Conservation (phyloP, 2,329 filamentous ascomycete species). For the Ophiostoma pallidulum region DNA sequence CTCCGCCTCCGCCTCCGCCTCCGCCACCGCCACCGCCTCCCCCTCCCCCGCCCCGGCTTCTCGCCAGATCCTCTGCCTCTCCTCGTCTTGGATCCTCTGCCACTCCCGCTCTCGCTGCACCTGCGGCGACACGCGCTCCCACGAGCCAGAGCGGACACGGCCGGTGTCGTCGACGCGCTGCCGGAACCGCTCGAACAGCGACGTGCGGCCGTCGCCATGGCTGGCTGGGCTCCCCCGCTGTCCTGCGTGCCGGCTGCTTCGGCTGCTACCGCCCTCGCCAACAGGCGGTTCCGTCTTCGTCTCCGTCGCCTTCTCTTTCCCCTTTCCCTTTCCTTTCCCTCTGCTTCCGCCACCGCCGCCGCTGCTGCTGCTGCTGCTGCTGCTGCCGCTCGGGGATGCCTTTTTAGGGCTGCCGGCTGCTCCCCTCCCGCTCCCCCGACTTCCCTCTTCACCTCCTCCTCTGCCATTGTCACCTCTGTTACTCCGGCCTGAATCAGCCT, state of each 20-base stretch:
- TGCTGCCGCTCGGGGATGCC: too few relatives aligned
- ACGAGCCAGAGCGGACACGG: constrained; percentile 5
- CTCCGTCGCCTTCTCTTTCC: not conserved
- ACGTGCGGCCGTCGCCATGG: not conserved
- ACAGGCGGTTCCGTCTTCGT: not conserved
- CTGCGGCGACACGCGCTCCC: constrained; percentile 13
- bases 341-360: not conserved
- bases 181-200: not conserved
- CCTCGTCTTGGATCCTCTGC: constrained; percentile 1
- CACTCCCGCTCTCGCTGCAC: not conserved
- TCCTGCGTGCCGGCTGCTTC: too few relatives aligned
- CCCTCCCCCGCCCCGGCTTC: too few relatives aligned
- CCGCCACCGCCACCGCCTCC: not conserved
- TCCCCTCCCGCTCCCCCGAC: not conserved
- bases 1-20: not conserved
- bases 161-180: constrained; percentile 9
- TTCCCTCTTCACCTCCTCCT: too few relatives aligned
- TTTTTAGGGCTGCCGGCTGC: too few relatives aligned
- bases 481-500: too few relatives aligned
- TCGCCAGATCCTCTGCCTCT: too few relatives aligned
- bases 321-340: not conserved
- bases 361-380: not conserved
- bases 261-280: too few relatives aligned
- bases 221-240: too few relatives aligned
- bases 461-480: not conserved